Percentiles rank a stretch among this genome's conserved stretches.
Evolutionary conservation across 441 rosid genomes (phyloP).

Genomic region (Adansonia gregorii): DNA sequence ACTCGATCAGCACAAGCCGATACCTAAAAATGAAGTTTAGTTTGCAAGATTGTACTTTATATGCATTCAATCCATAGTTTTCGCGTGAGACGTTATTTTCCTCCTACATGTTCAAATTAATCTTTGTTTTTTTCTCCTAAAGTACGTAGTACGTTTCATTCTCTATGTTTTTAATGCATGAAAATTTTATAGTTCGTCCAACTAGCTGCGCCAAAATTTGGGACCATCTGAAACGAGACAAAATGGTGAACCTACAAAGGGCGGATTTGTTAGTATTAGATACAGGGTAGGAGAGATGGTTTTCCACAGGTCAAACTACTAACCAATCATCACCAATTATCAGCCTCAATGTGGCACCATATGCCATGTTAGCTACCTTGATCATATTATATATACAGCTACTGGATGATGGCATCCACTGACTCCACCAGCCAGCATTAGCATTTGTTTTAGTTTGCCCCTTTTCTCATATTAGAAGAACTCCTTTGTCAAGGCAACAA

Average conservation of each 20-base stretch:
- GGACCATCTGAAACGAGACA: not conserved
- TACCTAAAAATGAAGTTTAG: not conserved
- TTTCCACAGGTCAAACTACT: conserved; percentile 18
- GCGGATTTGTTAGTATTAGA: too few species aligned
- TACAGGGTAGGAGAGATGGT: too few species aligned
- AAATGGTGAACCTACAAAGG: not conserved
- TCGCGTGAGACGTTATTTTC: not conserved
- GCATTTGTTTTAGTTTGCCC: not conserved
- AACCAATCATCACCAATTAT: not conserved
- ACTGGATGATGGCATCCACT: not conserved
- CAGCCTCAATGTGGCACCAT: not conserved
- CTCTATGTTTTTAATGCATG: not conserved
- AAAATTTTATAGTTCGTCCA: not conserved
- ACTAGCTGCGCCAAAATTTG: too few species aligned
- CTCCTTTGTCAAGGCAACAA: not conserved
- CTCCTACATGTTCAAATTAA: not conserved
- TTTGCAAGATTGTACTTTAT: not conserved
- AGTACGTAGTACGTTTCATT: not conserved
- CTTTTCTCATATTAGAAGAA: not conserved
- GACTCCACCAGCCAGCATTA: not conserved
- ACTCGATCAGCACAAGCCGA: not conserved
- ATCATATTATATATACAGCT: too few species aligned
- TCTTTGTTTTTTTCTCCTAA: too few species aligned
- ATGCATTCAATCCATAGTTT: not conserved
- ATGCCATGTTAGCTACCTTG: too few species aligned